These are phyloP conservation scores for Peronospora farinosa DNA, from an alignment of 352 stramenopile genomes.

Conservation along the genomic window DNA sequence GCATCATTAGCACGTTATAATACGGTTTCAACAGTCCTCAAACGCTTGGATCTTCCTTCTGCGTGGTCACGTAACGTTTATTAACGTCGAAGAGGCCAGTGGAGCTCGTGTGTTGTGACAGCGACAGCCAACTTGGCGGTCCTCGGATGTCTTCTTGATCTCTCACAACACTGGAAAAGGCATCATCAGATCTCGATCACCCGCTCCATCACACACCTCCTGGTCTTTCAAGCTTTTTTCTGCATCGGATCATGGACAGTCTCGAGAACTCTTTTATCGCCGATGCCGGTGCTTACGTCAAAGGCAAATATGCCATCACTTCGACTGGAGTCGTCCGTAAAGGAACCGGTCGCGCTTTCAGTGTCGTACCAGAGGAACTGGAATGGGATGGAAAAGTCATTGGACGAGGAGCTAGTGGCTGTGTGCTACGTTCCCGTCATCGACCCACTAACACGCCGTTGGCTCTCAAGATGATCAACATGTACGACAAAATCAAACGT, in stretches of 20 bases:
- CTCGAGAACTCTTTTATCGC: slow-evolving; percentile 78
- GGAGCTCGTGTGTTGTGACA: slow-evolving; percentile 8
- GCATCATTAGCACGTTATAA: slow-evolving; percentile 15
- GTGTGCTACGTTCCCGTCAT: slow-evolving; percentile 60
- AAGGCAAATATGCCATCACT: slow-evolving; percentile 77
- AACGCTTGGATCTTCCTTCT: slow-evolving; percentile 15
- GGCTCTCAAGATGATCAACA: slow-evolving; percentile 86
- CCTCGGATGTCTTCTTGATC: slow-evolving; percentile 11
- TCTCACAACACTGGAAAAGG: slow-evolving; percentile 18
- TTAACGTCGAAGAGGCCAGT: slow-evolving; percentile 29
- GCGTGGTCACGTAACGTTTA: slow-evolving; percentile 27
- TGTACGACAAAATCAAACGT: slow-evolving; percentile 81
- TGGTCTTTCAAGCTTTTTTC: background rate
- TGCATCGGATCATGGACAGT: slow-evolving; percentile 32
- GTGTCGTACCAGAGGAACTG: slow-evolving; percentile 66
- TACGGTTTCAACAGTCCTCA: slow-evolving; percentile 4
- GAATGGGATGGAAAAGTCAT: slow-evolving; percentile 75
- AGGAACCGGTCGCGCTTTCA: slow-evolving; percentile 73
- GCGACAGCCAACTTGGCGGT: slow-evolving; percentile 8
- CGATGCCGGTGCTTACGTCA: slow-evolving; percentile 65
- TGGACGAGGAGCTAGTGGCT: slow-evolving; percentile 62
- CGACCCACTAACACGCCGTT: slow-evolving; percentile 67
- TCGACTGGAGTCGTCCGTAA: slow-evolving; percentile 73
- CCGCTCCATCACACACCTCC: slow-evolving; percentile 7
- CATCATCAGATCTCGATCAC: slow-evolving; percentile 31